These are phyloP conservation scores for Fusarium mexicanum DNA, from an alignment of 2,329 filamentous ascomycete species.

Conservation along the genomic window DNA sequence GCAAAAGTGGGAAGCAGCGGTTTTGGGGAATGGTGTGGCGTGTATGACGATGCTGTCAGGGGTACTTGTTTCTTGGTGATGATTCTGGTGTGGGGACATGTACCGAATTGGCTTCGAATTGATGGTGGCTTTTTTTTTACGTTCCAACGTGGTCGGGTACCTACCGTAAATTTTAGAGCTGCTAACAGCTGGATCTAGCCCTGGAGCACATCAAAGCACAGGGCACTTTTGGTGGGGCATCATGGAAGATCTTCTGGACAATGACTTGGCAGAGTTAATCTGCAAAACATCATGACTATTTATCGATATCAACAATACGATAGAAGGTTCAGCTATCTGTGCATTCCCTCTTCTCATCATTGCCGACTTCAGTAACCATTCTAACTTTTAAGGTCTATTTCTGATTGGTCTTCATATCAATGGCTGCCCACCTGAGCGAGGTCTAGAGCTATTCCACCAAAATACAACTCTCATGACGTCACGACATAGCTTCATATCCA, in stretches of 20 bases:
- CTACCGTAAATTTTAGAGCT: not conserved
- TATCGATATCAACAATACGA: not conserved
- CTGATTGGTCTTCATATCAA: not conserved
- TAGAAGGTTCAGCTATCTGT: not conserved
- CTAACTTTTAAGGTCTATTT: not conserved
- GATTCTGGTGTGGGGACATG: not conserved
- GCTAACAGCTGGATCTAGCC: not conserved
- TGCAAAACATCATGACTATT: not conserved
- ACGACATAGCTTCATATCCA: constrained; percentile 27
- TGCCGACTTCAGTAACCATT: not conserved
- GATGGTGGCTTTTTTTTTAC: constrained; percentile 6
- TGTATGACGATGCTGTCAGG: constrained; percentile 39
- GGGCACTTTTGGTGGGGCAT: constrained; percentile 8
- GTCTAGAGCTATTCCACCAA: constrained; percentile 3
- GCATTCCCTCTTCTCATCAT: not conserved
- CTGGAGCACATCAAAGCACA: constrained; percentile 32
- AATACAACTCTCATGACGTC: constrained; percentile 39
- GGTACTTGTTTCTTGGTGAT: constrained; percentile 5
- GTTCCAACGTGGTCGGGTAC: constrained; percentile 12
- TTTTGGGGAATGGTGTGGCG: constrained; percentile 38
- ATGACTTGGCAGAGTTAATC: not conserved
- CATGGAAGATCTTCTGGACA: not conserved
- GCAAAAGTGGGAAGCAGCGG: constrained; percentile 42
- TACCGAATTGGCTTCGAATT: not conserved
- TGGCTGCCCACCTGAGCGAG: not conserved